Base-by-base conservation (phyloP, 495 filamentous ascomycete genomes). In the Pseudomonodictys pantanalensis region DNA sequence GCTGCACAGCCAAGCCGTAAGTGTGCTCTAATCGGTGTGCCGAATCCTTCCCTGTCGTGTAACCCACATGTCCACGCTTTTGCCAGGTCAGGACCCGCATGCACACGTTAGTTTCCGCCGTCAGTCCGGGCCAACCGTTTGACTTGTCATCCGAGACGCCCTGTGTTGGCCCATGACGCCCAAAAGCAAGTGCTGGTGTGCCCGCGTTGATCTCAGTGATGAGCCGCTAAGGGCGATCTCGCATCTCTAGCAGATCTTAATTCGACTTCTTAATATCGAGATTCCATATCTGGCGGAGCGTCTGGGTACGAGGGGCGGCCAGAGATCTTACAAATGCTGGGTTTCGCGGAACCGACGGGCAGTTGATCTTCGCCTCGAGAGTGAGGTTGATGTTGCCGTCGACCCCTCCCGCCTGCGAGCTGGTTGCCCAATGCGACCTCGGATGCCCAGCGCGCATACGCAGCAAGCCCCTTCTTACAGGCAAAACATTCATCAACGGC, bases 81-180 rank as follows among this genome's bases (percentile, higher is more conserved):
- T 35, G 43, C 56, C 29, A 48, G 56, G 47, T 62, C 50, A 46
- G 46, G 59, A 24, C 47, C 18, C 44, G 48, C 60, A 45, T 44
- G 26, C 50, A 59, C 56, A 59, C n/a, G n/a, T 65, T 65, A 65
- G 62, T 42, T 48, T 55, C 58, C 58, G 58, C 51, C 58, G 50
- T 55, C 58, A 60, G 30, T 46, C 57, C 53, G 57, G 57, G 60
- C 54, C 43, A 32, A 28, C 59, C 30, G 39, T 64, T 58, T n/a
- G n/a, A 49, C 45, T 64, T 58, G 60, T 60, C 47, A 60, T 60
- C 48, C 54, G 15, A 25, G 8, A 3, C 42, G 29, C 26, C 26
- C 15, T 39, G 18, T 32, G 17, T 26, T 43, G 10, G 33, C 11
- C 18, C 20, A 26, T 20, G 18, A 23, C 35, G 23, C 28, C 25